Percentiles rank a stretch among this genome's conserved stretches.
These are phyloP conservation scores for Ustilago shanxiensis DNA, from an alignment of 1,284 basidiomycete species.

Conservation along the genomic window DNA sequence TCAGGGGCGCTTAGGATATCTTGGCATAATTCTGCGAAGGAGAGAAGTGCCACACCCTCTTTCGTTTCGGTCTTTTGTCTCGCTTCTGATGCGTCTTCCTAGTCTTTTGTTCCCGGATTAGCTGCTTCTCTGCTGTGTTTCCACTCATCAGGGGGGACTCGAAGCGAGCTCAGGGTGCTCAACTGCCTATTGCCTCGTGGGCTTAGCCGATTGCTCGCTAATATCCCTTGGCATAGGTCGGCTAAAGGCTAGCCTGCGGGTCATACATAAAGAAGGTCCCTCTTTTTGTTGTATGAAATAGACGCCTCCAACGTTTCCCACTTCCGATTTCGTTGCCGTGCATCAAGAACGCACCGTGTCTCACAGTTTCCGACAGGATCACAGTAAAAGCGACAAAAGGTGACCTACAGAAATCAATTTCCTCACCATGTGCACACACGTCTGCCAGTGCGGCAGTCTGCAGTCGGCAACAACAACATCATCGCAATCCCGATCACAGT, in stretches of 20 bases:
- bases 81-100: background rate
- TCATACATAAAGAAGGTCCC: background rate
- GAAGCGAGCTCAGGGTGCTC: background rate
- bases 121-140: too few species aligned
- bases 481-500: conserved; percentile 2
- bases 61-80: background rate
- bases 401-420: background rate
- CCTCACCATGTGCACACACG: conserved; percentile 18
- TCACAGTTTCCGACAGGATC: background rate
- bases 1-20: conserved; percentile 12
- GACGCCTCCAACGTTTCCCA: background rate
- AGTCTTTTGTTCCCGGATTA: background rate
- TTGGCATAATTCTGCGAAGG: background rate
- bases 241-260: background rate
- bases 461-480: background rate
- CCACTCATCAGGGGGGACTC: too few species aligned
- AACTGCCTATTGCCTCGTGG: conserved; percentile 6
- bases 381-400: background rate
- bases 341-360: background rate
- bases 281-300: background rate
- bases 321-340: background rate
- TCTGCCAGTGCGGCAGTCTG: conserved; percentile 19
- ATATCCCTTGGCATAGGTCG: conserved; percentile 4
- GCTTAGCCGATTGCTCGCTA: conserved; percentile 16
- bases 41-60: conserved; percentile 5